Base-by-base conservation (phyloP, 2,329 filamentous ascomycete species). In the Didymellaceae sp. region DNA sequence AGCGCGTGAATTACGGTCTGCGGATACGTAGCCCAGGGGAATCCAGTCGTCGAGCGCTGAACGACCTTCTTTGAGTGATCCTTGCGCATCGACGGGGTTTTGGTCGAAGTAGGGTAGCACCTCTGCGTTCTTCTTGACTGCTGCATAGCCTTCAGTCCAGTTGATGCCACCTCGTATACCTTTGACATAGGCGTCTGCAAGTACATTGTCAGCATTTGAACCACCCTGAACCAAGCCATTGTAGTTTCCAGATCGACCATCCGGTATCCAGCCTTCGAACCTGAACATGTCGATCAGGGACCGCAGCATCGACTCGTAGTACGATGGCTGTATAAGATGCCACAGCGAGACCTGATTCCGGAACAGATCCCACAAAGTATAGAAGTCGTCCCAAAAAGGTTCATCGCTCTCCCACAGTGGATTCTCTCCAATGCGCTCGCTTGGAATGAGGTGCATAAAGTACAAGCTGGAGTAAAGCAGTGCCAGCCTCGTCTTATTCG, bases 341-440 rank as follows among this genome's bases (percentile, higher is more conserved):
- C 68, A 73, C 4, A 73, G 38, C 1, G 63, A 67, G 1, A 71
- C 68, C 32, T 72, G 70, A 33, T 72, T 86, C 6, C 87, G 78
- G 60, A 87, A 90, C 0, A 83, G 81, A 63, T 90, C 87, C 87
- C 87, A 90, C 22, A 89, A 83, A 53, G 86, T 88, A 65, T 89
- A 90, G 50, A 86, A 89, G 1, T 86, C 88, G 67, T 90, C 87
- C 64, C 63, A 71, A 57, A 88, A 89, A 0, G 86, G 87, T 67
- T 89, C 86, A 5, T 77, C 77, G 21, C 81, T 86, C 4, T 82
- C 64, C 86, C 87, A 90, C 0, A 86, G 66, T 1, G 86, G 86
- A 43, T 90, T 90, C 64, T 90, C 87, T 0, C 86, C 85, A 3
- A 68, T 46, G 2, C 70, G 65, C 52, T 73, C 67, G 32, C 65